Conservation (phyloP, 208 protist species). For the Tetramitus jugosus region DNA sequence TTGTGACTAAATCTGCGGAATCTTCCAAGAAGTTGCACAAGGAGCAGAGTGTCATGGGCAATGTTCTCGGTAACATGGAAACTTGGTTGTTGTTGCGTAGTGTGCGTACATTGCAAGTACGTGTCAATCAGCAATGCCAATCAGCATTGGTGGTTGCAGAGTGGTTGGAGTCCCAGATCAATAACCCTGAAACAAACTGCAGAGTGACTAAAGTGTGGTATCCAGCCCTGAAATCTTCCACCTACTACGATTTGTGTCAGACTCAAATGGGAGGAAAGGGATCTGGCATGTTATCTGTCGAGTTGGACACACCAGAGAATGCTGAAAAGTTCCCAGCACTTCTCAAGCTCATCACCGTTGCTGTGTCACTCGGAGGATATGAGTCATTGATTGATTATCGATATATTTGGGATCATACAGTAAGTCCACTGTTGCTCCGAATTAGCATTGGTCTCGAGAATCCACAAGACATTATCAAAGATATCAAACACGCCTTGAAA, state of each 20-base stretch:
- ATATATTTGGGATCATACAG: background rate
- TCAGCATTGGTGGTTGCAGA: background rate
- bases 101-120: constrained; percentile 20
- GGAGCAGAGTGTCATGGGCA: background rate
- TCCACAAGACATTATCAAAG: constrained; percentile 36
- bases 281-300: constrained; percentile 32
- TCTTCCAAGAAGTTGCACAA: constrained; percentile 1
- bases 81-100: constrained; percentile 23
- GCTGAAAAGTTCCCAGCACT: constrained; percentile 28
- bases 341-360: constrained; percentile 33
- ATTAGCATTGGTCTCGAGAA: constrained; percentile 46
- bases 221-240: background rate
- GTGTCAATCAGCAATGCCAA: background rate
- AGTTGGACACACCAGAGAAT: constrained; percentile 18
- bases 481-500: constrained; percentile 1
- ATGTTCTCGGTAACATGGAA: constrained; percentile 25
- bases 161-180: background rate
- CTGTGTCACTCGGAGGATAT: constrained; percentile 44
- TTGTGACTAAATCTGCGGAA: constrained; percentile 2
- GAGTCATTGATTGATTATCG: constrained; percentile 37
- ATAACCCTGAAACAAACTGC: background rate
- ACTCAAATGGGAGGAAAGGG: constrained; percentile 10
- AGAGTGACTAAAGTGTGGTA: background rate
- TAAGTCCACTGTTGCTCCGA: constrained; percentile 33
- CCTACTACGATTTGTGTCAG: background rate